Conservation (phyloP, 768 basidiomycete species). For the Kwoniella dendrophila region DNA sequence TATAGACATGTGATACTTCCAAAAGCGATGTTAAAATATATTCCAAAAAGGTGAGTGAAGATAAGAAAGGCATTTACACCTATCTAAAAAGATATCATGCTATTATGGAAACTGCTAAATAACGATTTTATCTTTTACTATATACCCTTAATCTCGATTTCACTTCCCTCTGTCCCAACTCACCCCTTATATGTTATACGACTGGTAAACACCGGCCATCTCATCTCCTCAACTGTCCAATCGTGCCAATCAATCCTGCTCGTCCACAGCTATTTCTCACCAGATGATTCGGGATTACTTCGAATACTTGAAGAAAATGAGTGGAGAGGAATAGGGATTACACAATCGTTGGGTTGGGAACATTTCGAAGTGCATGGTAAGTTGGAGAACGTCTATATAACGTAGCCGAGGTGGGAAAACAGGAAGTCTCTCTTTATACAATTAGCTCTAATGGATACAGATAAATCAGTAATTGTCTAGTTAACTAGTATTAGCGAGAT, state of each 20-base stretch:
- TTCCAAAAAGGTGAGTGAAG: constrained; percentile 70
- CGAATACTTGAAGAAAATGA: constrained; percentile 82
- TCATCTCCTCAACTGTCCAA: neutral
- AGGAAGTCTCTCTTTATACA: no score
- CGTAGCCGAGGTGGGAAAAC: no score
- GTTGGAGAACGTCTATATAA: constrained; percentile 3
- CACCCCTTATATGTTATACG: no score
- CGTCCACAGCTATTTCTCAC: constrained; percentile 70
- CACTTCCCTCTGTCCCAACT: neutral
- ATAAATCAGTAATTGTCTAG: no score
- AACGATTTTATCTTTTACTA: neutral
- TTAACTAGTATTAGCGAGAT: no score
- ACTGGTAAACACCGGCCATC: no score
- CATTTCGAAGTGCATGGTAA: constrained; percentile 94
- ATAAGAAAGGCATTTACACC: no score
- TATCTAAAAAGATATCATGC: neutral
- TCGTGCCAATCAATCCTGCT: neutral
- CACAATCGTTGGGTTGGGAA: constrained; percentile 94
- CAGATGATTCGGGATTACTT: constrained; percentile 72
- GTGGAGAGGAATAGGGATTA: constrained; percentile 95
- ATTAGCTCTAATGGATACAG: no score
- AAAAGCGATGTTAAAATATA: constrained; percentile 87
- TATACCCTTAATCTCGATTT: neutral
- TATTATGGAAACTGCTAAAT: no score
- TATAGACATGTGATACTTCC: constrained; percentile 93